phyloP scores from a whole-genome alignment of 495 filamentous ascomycete genomes.

The Lophiotrema nucula region DNA sequence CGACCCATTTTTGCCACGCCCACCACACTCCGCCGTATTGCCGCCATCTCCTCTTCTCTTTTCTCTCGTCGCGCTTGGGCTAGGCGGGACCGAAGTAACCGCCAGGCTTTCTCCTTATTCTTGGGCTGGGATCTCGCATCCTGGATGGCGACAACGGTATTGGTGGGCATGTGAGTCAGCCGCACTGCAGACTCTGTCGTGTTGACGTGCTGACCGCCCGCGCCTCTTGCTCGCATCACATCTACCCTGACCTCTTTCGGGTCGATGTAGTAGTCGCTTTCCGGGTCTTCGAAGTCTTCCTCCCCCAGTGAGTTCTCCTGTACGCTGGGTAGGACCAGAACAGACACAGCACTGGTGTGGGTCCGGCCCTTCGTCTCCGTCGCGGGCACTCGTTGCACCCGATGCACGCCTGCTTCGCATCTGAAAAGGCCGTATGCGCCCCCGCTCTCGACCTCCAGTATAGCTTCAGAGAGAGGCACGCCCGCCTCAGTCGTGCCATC shows the following conservation, averaged over 20 bases:
- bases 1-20: conserved; percentile 79
- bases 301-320: conserved; percentile 56
- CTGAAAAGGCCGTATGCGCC: conserved; percentile 78
- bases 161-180: conserved; percentile 87
- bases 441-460: conserved; percentile 75
- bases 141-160: conserved; percentile 83
- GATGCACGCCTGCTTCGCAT: conserved; percentile 88
- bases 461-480: conserved; percentile 71
- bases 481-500: conserved; percentile 51
- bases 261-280: conserved; percentile 86
- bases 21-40: conserved; percentile 69
- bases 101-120: conserved; percentile 86
- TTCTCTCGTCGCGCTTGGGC: conserved; percentile 79
- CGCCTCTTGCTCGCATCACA: conserved; percentile 86
- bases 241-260: conserved; percentile 81
- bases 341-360: conserved; percentile 87
- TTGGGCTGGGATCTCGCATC: conserved; percentile 86
- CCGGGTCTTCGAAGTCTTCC: conserved; percentile 74
- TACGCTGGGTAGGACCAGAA: conserved; percentile 87
- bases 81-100: conserved; percentile 74
- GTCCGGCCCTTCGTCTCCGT: conserved; percentile 88
- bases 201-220: conserved; percentile 97
- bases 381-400: conserved; percentile 87
- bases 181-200: conserved; percentile 95
- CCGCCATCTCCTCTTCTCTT: conserved; percentile 76